Evolutionary conservation across 805 yeast species (phyloP).

Genomic region (Ogataea nakhonphanomensis): DNA sequence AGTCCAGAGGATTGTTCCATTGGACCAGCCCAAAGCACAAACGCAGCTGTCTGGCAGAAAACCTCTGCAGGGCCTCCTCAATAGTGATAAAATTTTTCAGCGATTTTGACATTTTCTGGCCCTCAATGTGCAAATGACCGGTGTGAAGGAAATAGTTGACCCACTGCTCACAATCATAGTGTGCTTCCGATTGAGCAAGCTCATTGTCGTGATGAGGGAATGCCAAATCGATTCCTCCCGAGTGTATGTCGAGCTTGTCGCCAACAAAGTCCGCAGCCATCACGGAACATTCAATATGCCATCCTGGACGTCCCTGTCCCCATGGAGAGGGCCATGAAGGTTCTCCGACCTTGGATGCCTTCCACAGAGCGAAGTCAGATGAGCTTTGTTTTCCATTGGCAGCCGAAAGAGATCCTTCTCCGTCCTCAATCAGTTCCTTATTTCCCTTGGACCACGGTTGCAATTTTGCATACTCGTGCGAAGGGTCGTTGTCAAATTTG

Average conservation of each 20-base stretch:
- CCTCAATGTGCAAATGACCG: constrained; percentile 97
- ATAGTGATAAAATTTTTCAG: constrained; percentile 94
- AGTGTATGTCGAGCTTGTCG: constrained; percentile 82
- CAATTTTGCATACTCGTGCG: constrained; percentile 88
- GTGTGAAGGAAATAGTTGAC: constrained; percentile 94
- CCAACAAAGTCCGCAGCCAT: constrained; percentile 95
- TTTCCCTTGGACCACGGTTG: constrained; percentile 98
- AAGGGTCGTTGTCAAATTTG: constrained; percentile 65
- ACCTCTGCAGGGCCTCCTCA: constrained; percentile 75
- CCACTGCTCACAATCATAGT: constrained; percentile 89
- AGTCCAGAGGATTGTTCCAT: constrained; percentile 92
- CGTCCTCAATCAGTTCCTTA: constrained; percentile 80
- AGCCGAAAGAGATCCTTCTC: constrained; percentile 77
- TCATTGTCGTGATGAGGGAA: constrained; percentile 99
- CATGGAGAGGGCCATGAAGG: constrained; percentile 94
- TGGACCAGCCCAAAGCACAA: constrained; percentile 85
- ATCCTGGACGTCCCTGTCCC: constrained; percentile 98
- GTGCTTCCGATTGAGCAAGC: constrained; percentile 95
- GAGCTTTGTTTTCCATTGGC: constrained; percentile 63
- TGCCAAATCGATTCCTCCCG: constrained; percentile 96
- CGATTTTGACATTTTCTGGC: constrained; percentile 96
- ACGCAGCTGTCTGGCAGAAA: constrained; percentile 78
- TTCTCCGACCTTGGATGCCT: constrained; percentile 94
- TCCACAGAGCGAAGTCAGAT: constrained; percentile 96
- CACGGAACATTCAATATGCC: constrained; percentile 99